Conservation (phyloP, 2,329 filamentous ascomycete species). For the Alternaria sp. region DNA sequence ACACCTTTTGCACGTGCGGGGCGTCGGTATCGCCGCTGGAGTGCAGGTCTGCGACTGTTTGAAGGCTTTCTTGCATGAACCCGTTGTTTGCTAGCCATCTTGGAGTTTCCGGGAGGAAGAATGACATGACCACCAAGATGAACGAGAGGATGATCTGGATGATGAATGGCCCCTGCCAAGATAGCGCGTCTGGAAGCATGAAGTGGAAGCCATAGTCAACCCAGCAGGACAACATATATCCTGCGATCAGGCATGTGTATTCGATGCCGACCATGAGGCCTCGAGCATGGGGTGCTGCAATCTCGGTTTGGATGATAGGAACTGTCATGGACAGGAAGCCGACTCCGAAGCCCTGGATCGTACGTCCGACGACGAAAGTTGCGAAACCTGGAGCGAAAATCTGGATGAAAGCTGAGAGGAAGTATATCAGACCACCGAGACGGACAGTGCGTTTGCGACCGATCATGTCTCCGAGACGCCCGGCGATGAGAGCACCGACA, state of each 20-base stretch:
- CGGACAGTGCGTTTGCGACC: slow-evolving; percentile 48
- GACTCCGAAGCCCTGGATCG: slow-evolving; percentile 46
- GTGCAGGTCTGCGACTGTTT: slow-evolving; percentile 52
- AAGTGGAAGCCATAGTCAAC: slow-evolving; percentile 50
- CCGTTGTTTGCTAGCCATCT: slow-evolving; percentile 52
- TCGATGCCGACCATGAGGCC: slow-evolving; percentile 51
- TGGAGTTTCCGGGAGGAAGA: slow-evolving; percentile 50
- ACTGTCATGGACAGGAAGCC: slow-evolving; percentile 48
- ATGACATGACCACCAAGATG: slow-evolving; percentile 44
- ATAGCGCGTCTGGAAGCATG: slow-evolving; percentile 41
- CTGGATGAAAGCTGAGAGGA: slow-evolving; percentile 48
- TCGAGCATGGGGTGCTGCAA: slow-evolving; percentile 45
- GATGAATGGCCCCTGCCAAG: slow-evolving; percentile 43
- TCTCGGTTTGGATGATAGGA: slow-evolving; percentile 48
- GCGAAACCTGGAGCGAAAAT: slow-evolving; percentile 45
- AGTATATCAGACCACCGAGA: slow-evolving; percentile 48
- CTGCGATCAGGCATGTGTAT: slow-evolving; percentile 47
- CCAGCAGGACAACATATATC: slow-evolving; percentile 51
- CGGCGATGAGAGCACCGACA: slow-evolving; percentile 43
- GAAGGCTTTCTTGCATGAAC: slow-evolving; percentile 48
- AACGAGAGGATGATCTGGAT: slow-evolving; percentile 44
- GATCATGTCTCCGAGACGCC: slow-evolving; percentile 46
- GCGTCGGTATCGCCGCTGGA: slow-evolving; percentile 45
- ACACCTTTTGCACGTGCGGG: slow-evolving; percentile 46
- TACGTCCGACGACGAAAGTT: slow-evolving; percentile 44